Evolutionary conservation across 768 basidiomycete genomes (phyloP).

Genomic region (Suillus tomentosus): DNA sequence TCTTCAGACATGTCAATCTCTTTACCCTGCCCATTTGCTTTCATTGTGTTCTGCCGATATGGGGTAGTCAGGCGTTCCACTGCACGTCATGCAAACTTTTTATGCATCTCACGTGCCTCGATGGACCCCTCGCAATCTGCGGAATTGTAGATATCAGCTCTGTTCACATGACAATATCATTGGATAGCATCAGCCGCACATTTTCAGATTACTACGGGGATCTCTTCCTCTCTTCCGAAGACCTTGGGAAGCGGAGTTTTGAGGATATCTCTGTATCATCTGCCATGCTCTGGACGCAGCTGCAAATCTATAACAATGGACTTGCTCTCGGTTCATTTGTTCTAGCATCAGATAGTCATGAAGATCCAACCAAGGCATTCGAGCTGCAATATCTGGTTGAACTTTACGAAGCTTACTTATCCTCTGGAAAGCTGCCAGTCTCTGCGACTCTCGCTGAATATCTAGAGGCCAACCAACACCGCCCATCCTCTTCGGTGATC

Average conservation of each 20-base stretch:
- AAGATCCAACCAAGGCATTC: constrained; percentile 48
- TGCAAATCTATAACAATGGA: constrained; percentile 68
- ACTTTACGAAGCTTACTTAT: constrained; percentile 53
- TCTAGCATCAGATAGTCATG: constrained; percentile 40
- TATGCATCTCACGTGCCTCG: constrained; percentile 55
- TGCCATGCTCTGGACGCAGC: constrained; percentile 64
- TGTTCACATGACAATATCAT: constrained; percentile 52
- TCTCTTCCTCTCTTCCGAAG: constrained; percentile 43
- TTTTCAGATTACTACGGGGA: constrained; percentile 56
- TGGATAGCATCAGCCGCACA: constrained; percentile 53
- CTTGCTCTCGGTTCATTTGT: constrained; percentile 65
- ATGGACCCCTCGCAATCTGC: constrained; percentile 40
- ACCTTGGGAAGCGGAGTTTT: constrained; percentile 50
- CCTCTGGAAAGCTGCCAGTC: constrained; percentile 40
- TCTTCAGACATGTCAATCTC: constrained; percentile 59
- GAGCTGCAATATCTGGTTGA: constrained; percentile 58
- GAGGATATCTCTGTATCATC: constrained; percentile 72
- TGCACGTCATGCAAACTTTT: constrained; percentile 66
- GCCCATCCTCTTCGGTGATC: constrained; percentile 45
- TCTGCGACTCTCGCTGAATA: constrained; percentile 56
- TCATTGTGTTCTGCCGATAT: constrained; percentile 67
- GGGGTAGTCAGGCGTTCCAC: constrained; percentile 73
- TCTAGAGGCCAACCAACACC: constrained; percentile 48
- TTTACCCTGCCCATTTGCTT: constrained; percentile 77
- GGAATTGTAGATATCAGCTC: constrained; percentile 41